Percentiles rank a stretch among this genome's conserved stretches.
These are phyloP conservation scores for Cenchrus fungigraminus DNA, from an alignment of 176 grass and related monocot genomes.

Conservation along the genomic window DNA sequence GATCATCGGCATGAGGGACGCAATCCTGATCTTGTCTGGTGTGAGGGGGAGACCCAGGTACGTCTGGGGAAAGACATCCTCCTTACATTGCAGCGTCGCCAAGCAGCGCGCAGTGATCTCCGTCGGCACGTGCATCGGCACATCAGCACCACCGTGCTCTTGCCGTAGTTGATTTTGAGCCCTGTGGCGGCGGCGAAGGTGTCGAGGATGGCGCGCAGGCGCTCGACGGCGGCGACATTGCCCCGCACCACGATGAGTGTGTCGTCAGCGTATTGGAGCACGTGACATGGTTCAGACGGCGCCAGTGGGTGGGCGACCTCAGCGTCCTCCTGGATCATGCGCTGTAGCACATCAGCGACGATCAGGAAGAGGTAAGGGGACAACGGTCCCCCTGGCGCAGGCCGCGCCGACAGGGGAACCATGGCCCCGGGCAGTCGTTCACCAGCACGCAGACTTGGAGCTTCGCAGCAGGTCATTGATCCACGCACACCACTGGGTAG, in stretches of 20 bases:
- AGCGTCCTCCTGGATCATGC: accelerated
- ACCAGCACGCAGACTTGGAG: not conserved
- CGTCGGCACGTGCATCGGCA: too few species aligned
- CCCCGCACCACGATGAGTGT: not conserved
- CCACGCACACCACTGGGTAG: not conserved
- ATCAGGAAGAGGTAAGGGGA: not conserved
- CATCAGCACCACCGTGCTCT: not conserved
- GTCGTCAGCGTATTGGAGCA: not conserved
- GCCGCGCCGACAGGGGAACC: not conserved
- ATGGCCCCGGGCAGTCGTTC: not conserved
- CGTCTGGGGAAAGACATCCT: not conserved
- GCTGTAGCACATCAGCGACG: not conserved
- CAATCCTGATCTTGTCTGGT: accelerated
- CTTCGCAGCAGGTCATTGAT: not conserved
- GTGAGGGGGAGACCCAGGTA: not conserved
- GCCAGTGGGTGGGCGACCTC: not conserved
- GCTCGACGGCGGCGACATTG: accelerated
- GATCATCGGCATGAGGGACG: accelerated
- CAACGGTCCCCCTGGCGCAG: not conserved
- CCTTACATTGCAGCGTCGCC: accelerated
- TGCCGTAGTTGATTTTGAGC: not conserved
- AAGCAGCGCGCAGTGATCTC: accelerated
- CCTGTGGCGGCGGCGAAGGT: not conserved
- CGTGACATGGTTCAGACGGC: accelerated
- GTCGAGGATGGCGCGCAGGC: not conserved